phyloP scores from a whole-genome alignment of 495 filamentous ascomycete genomes.

The Corynascus novoguineensis region DNA sequence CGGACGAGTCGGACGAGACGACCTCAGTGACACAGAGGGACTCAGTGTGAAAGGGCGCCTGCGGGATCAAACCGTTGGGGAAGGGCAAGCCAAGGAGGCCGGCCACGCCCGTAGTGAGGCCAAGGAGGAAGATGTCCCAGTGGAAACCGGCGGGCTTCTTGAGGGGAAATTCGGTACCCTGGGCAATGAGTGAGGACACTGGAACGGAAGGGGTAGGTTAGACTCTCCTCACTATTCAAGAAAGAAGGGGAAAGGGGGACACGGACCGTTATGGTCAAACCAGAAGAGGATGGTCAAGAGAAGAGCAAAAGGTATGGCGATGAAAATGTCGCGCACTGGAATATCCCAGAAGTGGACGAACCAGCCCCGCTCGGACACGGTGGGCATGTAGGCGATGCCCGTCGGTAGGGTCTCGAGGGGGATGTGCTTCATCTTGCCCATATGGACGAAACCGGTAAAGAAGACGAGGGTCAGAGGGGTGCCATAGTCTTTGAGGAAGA shows the following conservation, averaged over 20 bases:
- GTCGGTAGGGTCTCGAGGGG: slow-evolving; percentile 62
- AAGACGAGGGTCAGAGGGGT: slow-evolving; percentile 78
- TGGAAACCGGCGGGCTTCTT: slow-evolving; percentile 91
- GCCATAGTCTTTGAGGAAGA: slow-evolving; percentile 80
- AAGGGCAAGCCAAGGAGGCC: slow-evolving; percentile 84
- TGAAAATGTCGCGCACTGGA: slow-evolving; percentile 65
- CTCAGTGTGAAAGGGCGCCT: slow-evolving; percentile 90
- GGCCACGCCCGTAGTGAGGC: slow-evolving; percentile 76
- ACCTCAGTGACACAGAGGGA: slow-evolving; percentile 70
- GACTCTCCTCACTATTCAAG: background rate
- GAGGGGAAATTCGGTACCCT: slow-evolving; percentile 88
- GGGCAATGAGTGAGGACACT: slow-evolving; percentile 84
- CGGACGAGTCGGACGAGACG: slow-evolving; percentile 22
- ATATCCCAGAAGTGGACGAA: slow-evolving; percentile 87
- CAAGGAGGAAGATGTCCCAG: slow-evolving; percentile 92
- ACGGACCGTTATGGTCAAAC: slow-evolving; percentile 81
- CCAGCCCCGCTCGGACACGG: slow-evolving; percentile 65
- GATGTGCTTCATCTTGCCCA: slow-evolving; percentile 69
- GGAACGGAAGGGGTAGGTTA: slow-evolving; percentile 4
- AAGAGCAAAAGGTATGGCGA: slow-evolving; percentile 83
- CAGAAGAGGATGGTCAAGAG: slow-evolving; percentile 86
- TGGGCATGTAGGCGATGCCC: slow-evolving; percentile 76
- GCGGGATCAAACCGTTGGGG: slow-evolving; percentile 87
- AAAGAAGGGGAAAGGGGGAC: background rate
- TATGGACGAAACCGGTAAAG: slow-evolving; percentile 81